Conservation (phyloP, 2,329 filamentous ascomycete genomes). For the Cercospora janseana region DNA sequence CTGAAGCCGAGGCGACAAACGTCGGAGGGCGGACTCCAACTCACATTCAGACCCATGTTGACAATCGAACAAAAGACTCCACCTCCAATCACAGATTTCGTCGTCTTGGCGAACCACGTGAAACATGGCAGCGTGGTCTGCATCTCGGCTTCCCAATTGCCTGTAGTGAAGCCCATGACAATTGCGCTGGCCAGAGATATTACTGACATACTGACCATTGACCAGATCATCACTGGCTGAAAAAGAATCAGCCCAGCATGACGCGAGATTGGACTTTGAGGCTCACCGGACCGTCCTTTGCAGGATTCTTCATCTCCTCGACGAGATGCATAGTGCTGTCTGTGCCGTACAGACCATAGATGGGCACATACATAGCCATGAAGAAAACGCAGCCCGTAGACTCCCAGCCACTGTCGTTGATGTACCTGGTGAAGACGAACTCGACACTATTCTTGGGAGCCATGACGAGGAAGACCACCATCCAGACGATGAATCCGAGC, state of each 20-base stretch:
- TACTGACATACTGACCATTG: constrained; percentile 7
- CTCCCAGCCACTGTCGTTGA: constrained; percentile 27
- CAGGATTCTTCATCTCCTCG: constrained; percentile 13
- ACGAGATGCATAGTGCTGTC: constrained; percentile 13
- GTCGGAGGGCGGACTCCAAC: too few species aligned
- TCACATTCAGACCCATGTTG: constrained; percentile 11
- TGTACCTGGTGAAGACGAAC: constrained; percentile 26
- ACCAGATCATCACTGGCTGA: constrained; percentile 13
- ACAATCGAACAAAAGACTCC: constrained; percentile 7
- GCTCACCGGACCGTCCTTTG: constrained; percentile 7
- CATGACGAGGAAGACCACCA: constrained; percentile 25
- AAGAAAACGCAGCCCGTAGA: constrained; percentile 26
- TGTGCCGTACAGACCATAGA: constrained; percentile 8
- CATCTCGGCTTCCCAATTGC: constrained; percentile 9
- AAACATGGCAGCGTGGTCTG: constrained; percentile 9
- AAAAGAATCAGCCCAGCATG: background rate
- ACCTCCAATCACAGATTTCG: constrained; percentile 9
- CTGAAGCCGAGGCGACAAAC: too few species aligned
- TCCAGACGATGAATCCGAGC: constrained; percentile 24
- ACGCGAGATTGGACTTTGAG: background rate
- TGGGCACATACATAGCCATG: constrained; percentile 22
- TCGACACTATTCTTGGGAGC: constrained; percentile 23
- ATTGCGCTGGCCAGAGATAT: constrained; percentile 1
- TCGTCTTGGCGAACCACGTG: constrained; percentile 11
- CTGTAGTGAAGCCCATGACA: constrained; percentile 12